A percentile compares a stretch with the other conserved stretches of the same genome.
phyloP scores from a whole-genome alignment of 2,329 filamentous ascomycete species.

The Gnomoniopsis sp. region DNA sequence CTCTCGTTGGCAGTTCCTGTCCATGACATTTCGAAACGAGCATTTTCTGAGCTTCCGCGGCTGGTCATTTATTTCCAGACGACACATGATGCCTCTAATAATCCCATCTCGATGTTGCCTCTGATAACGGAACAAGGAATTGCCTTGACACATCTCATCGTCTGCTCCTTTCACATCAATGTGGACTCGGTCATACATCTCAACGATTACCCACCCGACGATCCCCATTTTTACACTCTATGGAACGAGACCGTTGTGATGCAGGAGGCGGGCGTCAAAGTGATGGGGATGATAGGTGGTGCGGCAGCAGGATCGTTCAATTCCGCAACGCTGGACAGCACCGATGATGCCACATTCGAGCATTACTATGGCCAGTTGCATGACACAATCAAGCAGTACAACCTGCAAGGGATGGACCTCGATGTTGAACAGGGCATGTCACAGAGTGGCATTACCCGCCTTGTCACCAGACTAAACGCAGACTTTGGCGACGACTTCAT shows the following conservation, averaged over 20 bases:
- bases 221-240: conserved; percentile 64
- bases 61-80: conserved; percentile 55
- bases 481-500: conserved; percentile 71
- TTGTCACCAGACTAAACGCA: conserved; percentile 63
- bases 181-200: conserved; percentile 65
- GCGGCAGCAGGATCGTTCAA: conserved; percentile 73
- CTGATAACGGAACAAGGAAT: conserved; percentile 46
- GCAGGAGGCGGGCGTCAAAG: conserved; percentile 70
- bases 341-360: conserved; percentile 58
- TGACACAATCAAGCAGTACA: conserved; percentile 58
- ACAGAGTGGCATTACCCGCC: conserved; percentile 59
- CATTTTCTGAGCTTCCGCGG: conserved; percentile 33
- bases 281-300: conserved; percentile 85
- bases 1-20: not conserved
- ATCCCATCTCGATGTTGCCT: conserved; percentile 50
- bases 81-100: conserved; percentile 42
- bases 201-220: conserved; percentile 73
- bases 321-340: conserved; percentile 52
- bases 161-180: conserved; percentile 85
- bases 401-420: conserved; percentile 69
- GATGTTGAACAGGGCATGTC: conserved; percentile 78
- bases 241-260: conserved; percentile 76
- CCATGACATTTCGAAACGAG: conserved; percentile 4
- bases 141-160: conserved; percentile 72
- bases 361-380: conserved; percentile 68